Conservation (phyloP, 2,329 filamentous ascomycete species). For the Graphiopsis chlorocephala region DNA sequence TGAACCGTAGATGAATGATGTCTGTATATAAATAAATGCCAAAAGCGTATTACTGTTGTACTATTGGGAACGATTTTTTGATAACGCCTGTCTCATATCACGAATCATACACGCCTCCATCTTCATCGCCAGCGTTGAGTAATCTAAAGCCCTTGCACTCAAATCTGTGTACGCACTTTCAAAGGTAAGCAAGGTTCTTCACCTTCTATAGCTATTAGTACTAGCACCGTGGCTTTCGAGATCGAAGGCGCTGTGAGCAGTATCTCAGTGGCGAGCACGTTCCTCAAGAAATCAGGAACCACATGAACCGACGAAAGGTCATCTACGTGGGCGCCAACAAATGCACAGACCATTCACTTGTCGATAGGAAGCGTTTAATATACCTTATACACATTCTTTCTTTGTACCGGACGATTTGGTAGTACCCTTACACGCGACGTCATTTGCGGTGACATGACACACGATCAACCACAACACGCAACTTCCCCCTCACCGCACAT, state of each 20-base stretch:
- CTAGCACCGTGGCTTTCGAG: too few species aligned
- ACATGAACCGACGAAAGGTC: background rate
- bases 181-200: too few species aligned
- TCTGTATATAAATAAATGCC: background rate
- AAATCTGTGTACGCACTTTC: too few species aligned
- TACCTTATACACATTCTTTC: background rate
- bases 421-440: background rate
- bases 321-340: background rate
- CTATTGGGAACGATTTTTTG: background rate
- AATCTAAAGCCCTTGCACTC: too few species aligned
- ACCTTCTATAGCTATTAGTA: too few species aligned
- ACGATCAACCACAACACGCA: background rate
- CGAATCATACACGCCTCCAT: background rate
- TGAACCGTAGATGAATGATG: slow-evolving; percentile 23
- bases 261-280: too few species aligned
- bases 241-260: too few species aligned
- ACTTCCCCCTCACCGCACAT: background rate
- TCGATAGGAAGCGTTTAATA: background rate
- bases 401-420: background rate
- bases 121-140: too few species aligned
- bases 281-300: background rate
- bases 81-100: background rate
- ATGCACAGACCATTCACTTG: background rate
- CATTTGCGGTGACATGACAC: background rate
- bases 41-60: slow-evolving; percentile 1